Conservation (phyloP, 2,329 filamentous ascomycete species). For the Sporothrix humicola region DNA sequence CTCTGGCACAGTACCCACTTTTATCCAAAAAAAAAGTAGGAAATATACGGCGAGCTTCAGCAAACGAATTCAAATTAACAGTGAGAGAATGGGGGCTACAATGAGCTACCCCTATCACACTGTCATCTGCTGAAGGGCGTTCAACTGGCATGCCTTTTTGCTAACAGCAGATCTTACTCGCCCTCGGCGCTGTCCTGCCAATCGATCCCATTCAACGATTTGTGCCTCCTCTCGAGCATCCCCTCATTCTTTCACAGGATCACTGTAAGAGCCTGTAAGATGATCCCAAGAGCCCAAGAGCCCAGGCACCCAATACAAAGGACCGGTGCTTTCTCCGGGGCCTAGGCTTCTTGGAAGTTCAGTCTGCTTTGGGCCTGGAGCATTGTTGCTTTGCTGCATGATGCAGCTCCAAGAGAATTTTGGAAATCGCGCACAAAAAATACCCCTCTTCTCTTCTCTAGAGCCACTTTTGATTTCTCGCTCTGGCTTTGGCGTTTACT, state of each 20-base stretch:
- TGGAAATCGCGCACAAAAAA: not conserved
- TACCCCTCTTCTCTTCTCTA: not conserved
- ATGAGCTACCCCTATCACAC: too few relatives aligned
- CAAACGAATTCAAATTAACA: not conserved
- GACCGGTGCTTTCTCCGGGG: not conserved
- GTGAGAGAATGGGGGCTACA: too few relatives aligned
- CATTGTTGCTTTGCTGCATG: not conserved
- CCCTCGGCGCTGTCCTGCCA: too few relatives aligned
- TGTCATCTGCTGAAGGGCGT: too few relatives aligned
- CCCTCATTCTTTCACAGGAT: not conserved
- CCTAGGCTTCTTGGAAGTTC: not conserved
- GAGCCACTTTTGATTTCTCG: not conserved
- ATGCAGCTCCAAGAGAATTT: not conserved
- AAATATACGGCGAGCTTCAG: not conserved
- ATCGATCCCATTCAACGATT: too few relatives aligned
- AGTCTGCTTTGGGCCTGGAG: too few relatives aligned
- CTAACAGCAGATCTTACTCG: too few relatives aligned
- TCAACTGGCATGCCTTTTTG: too few relatives aligned
- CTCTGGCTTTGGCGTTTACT: not conserved
- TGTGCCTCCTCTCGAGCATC: too few relatives aligned
- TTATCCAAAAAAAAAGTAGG: not conserved
- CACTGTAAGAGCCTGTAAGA: not conserved
- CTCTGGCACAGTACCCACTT: too few relatives aligned
- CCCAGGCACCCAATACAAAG: conserved; percentile 7
- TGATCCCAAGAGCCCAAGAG: not conserved